Evolutionary conservation across 176 grass and related monocot genomes (phyloP).

Genomic region (Dactylis glomerata): DNA sequence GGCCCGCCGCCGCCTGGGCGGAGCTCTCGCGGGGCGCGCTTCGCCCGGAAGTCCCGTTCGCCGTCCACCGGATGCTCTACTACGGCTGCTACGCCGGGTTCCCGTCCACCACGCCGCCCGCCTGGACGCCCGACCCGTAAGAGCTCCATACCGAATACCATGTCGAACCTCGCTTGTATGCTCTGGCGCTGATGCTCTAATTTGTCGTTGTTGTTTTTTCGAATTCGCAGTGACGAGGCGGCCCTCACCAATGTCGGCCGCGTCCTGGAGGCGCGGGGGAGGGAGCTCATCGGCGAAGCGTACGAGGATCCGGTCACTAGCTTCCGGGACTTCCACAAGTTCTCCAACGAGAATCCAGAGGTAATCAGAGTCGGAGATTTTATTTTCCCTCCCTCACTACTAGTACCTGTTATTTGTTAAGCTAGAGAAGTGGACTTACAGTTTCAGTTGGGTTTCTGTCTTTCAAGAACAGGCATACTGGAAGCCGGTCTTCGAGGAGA

Average conservation of each 20-base stretch:
- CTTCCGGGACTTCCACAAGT: conserved; percentile 64
- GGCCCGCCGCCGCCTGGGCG: conserved; percentile 49
- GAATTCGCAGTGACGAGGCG: conserved; percentile 34
- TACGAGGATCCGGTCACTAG: conserved; percentile 72
- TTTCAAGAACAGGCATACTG: conserved; percentile 57
- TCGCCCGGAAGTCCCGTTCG: conserved; percentile 53
- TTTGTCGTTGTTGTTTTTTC: background rate
- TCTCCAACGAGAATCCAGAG: conserved; percentile 76
- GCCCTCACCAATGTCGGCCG: conserved; percentile 71
- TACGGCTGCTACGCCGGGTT: conserved; percentile 68
- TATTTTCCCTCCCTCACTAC: background rate
- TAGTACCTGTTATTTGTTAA: background rate
- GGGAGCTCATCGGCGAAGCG: no score
- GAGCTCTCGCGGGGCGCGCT: conserved; percentile 51
- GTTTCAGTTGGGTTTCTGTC: background rate
- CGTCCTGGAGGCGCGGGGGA: conserved; percentile 59
- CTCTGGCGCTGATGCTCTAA: background rate
- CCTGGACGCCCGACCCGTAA: conserved; percentile 83
- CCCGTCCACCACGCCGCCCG: conserved; percentile 61
- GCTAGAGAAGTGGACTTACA: background rate
- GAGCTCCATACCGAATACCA: background rate
- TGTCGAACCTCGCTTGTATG: background rate
- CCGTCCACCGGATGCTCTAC: conserved; percentile 90
- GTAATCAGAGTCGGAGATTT: conserved; percentile 25
- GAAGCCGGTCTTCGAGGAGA: conserved; percentile 85